phyloP scores from a whole-genome alignment of 352 stramenopile species.

The Peronospora tabacina region DNA sequence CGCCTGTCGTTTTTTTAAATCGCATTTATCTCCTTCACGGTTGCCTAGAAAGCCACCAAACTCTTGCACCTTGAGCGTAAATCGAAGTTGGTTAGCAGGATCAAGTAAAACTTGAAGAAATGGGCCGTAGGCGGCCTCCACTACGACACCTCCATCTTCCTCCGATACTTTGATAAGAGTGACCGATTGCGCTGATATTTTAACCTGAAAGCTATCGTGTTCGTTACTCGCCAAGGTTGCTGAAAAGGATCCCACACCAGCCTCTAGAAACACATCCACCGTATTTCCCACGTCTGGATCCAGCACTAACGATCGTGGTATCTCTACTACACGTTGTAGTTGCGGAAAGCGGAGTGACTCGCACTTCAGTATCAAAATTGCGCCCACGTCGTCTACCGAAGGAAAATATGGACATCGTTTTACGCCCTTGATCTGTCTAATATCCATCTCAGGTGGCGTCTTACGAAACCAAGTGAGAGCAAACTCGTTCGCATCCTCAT shows the following conservation, averaged over 20 bases:
- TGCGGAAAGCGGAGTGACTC: slow-evolving; percentile 59
- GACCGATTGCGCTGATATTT: slow-evolving; percentile 48
- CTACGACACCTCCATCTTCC: slow-evolving; percentile 51
- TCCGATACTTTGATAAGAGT: slow-evolving; percentile 69
- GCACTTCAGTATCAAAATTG: slow-evolving; percentile 48
- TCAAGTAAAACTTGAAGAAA: slow-evolving; percentile 72
- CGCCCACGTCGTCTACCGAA: slow-evolving; percentile 62
- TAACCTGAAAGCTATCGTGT: slow-evolving; percentile 74
- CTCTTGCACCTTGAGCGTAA: slow-evolving; percentile 71
- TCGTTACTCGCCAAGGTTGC: slow-evolving; percentile 74
- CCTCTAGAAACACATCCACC: slow-evolving; percentile 64
- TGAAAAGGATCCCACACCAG: slow-evolving; percentile 61
- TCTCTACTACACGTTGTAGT: slow-evolving; percentile 49
- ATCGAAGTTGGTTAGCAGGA: slow-evolving; percentile 50
- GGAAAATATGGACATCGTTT: slow-evolving; percentile 50
- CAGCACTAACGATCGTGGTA: slow-evolving; percentile 35
- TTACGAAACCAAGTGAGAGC: slow-evolving; percentile 63
- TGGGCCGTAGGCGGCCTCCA: slow-evolving; percentile 39
- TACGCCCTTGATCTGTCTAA: slow-evolving; percentile 61
- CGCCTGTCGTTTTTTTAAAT: slow-evolving; percentile 38
- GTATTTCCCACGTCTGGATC: slow-evolving; percentile 61
- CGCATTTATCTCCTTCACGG: slow-evolving; percentile 48
- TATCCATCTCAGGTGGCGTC: slow-evolving; percentile 35
- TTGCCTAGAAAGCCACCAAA: slow-evolving; percentile 66
- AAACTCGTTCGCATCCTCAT: slow-evolving; percentile 62